A percentile compares a stretch with the other conserved stretches of the same genome.
These are phyloP conservation scores for Monosporozyma solicola DNA, from an alignment of 805 yeast species.

Conservation along the genomic window DNA sequence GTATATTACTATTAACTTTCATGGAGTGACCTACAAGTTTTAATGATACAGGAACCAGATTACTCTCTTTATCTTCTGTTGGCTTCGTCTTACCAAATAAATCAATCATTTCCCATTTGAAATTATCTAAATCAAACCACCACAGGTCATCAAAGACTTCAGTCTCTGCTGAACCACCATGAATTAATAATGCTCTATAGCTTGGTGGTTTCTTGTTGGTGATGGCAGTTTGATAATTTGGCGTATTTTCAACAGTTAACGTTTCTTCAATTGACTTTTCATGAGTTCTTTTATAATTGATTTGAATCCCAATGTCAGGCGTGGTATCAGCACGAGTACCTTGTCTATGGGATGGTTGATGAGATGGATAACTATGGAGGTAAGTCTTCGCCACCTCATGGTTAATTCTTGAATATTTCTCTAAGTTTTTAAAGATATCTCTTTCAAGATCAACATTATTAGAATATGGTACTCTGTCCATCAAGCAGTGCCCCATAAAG, in stretches of 20 bases:
- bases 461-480: constrained; percentile 4
- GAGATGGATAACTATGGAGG: background rate
- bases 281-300: background rate
- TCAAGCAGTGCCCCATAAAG: constrained; percentile 25
- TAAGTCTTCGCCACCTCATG: background rate
- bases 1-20: constrained; percentile 15
- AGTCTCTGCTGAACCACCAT: constrained; percentile 32
- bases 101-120: constrained; percentile 31
- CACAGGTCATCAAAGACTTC: constrained; percentile 40
- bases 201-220: background rate
- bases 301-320: background rate
- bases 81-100: constrained; percentile 7
- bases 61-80: constrained; percentile 6
- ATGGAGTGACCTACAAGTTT: constrained; percentile 24
- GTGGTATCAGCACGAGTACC: background rate
- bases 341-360: background rate
- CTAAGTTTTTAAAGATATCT: constrained; percentile 6
- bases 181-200: constrained; percentile 19
- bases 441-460: constrained; percentile 5
- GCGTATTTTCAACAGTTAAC: background rate
- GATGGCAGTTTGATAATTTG: background rate
- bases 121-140: constrained; percentile 39
- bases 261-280: background rate
- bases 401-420: constrained; percentile 3
- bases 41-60: constrained; percentile 9